Conservation (phyloP, 2,329 filamentous ascomycete species). For the Ascochyta clinopodiicola region DNA sequence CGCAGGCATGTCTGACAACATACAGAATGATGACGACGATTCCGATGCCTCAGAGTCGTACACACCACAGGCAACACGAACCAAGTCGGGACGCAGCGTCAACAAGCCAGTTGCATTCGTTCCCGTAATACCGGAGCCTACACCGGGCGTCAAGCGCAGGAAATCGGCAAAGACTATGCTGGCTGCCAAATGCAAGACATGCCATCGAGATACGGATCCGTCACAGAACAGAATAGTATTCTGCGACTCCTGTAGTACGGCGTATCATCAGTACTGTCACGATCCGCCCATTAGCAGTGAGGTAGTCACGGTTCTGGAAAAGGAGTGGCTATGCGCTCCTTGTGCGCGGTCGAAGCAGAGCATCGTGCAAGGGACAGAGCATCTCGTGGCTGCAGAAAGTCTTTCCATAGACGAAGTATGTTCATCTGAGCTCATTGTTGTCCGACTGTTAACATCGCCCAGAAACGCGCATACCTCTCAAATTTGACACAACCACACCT, state of each 20-base stretch:
- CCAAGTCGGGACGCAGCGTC: constrained; percentile 77
- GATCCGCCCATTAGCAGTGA: constrained; percentile 75
- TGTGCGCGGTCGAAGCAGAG: constrained; percentile 56
- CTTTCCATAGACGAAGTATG: constrained; percentile 53
- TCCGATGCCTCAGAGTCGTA: constrained; percentile 54
- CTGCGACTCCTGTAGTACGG: constrained; percentile 79
- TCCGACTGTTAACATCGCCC: neutral
- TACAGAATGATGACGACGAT: constrained; percentile 39
- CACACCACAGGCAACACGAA: constrained; percentile 67
- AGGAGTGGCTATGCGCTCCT: constrained; percentile 73
- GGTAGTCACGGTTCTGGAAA: constrained; percentile 69
- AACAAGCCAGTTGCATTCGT: constrained; percentile 70
- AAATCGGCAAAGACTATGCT: constrained; percentile 61
- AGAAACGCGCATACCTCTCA: constrained; percentile 70
- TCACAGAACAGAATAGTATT: constrained; percentile 82
- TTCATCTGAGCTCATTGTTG: constrained; percentile 12
- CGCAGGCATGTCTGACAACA: constrained; percentile 21
- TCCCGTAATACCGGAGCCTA: constrained; percentile 60
- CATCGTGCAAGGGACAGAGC: constrained; percentile 42
- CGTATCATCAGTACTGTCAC: constrained; percentile 85
- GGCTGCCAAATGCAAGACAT: constrained; percentile 71
- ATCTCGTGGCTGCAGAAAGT: constrained; percentile 48
- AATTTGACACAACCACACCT: constrained; percentile 67
- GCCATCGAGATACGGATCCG: constrained; percentile 74
- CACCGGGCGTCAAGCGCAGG: constrained; percentile 61